A percentile compares a stretch with the other conserved stretches of the same genome.
Conservation (phyloP, 1,139 yeast genomes). For the Nakaseomyces sp. region DNA sequence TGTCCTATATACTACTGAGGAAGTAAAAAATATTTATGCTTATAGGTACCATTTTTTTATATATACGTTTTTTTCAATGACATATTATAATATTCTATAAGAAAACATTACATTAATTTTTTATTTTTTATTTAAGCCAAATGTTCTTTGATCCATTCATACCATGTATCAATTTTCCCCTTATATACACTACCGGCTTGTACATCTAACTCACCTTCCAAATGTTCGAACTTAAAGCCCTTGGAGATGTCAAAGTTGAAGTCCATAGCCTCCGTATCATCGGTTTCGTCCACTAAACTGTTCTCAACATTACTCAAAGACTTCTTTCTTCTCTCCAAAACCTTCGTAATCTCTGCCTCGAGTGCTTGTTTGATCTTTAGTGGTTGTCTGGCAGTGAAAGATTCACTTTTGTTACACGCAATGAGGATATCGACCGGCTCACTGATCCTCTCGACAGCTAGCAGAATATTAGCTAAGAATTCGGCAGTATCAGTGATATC, state of each 20-base stretch:
- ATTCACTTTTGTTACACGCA: conserved; percentile 77
- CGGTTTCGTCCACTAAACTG: conserved; percentile 64
- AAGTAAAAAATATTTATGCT: not conserved
- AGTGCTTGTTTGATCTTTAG: conserved; percentile 48
- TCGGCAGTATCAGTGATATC: conserved; percentile 43
- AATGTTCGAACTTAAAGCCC: conserved; percentile 19
- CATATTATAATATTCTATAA: no score
- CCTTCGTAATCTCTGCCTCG: conserved; percentile 52
- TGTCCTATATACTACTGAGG: conserved; percentile 1
- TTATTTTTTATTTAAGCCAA: not conserved
- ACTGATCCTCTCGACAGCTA: conserved; percentile 44
- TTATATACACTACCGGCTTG: conserved; percentile 61
- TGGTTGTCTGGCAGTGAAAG: conserved; percentile 72
- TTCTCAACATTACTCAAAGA: conserved; percentile 21
- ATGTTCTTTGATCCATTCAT: conserved; percentile 64
- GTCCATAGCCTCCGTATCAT: conserved; percentile 26
- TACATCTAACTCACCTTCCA: conserved; percentile 70
- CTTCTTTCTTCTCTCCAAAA: conserved; percentile 24
- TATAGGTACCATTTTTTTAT: not conserved
- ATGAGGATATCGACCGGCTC: conserved; percentile 65
- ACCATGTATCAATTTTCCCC: conserved; percentile 50
- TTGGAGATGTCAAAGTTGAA: conserved; percentile 9
- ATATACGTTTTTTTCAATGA: not conserved
- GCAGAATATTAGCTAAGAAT: conserved; percentile 46
- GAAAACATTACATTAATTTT: no score